Percentiles rank a stretch among this genome's conserved stretches.
phyloP scores from a whole-genome alignment of 208 protist genomes.

The Trypanosoma boissoni region DNA sequence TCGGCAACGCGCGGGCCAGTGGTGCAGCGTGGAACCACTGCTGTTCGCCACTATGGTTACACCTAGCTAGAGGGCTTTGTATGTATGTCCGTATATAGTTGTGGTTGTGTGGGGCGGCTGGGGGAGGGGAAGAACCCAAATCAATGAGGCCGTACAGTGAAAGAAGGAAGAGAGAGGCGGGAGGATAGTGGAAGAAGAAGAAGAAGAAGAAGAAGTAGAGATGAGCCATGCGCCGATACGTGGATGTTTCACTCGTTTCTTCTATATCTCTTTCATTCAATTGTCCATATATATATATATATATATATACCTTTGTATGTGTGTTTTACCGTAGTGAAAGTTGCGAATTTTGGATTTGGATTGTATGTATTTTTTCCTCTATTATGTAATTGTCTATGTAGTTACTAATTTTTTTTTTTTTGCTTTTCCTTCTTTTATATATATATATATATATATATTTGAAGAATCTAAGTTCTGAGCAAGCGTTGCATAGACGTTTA shows the following conservation, averaged over 20 bases:
- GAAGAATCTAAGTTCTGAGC: neutral
- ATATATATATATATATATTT: neutral
- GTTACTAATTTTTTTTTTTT: neutral
- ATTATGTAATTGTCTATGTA: neutral
- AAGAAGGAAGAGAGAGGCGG: neutral
- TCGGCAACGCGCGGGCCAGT: conserved; percentile 20
- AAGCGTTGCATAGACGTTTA: too few relatives aligned
- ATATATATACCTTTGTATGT: conserved; percentile 3
- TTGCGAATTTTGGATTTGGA: neutral
- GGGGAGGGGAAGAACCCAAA: conserved; percentile 1
- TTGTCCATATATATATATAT: conserved; percentile 1
- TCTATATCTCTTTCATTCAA: too few relatives aligned
- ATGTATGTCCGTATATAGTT: conserved; percentile 13
- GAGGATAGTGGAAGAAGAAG: neutral
- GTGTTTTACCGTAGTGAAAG: neutral
- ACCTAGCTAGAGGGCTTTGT: conserved; percentile 23
- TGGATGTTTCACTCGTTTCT: too few relatives aligned
- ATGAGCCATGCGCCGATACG: neutral
- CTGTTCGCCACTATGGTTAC: conserved; percentile 75
- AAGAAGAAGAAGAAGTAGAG: neutral
- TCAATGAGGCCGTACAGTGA: too few relatives aligned
- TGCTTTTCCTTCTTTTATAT: conserved; percentile 3
- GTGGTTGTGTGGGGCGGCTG: conserved; percentile 14
- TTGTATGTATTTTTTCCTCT: neutral
- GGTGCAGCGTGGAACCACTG: conserved; percentile 42